Conservation (phyloP, 2,329 filamentous ascomycete species). For the Pseudogymnoascus sp. region DNA sequence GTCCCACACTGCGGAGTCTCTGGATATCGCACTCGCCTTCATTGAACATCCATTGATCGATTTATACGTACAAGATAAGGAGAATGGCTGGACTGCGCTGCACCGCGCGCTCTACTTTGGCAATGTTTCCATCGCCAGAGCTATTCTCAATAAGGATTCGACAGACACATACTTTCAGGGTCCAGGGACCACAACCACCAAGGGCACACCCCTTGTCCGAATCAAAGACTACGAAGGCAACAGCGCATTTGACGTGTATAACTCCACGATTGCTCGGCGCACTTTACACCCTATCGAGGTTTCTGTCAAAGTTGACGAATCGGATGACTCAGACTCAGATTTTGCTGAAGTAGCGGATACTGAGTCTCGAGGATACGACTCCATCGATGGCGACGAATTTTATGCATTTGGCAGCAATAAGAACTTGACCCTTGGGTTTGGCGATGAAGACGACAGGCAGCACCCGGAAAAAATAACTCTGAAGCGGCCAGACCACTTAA, state of each 20-base stretch:
- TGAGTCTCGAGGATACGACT: background rate
- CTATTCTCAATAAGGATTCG: conserved; percentile 71
- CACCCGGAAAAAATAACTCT: conserved; percentile 80
- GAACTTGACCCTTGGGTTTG: conserved; percentile 84
- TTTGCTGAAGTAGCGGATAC: conserved; percentile 39
- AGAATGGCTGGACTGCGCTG: conserved; percentile 93
- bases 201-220: conserved; percentile 70
- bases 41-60: conserved; percentile 79
- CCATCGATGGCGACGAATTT: conserved; percentile 68
- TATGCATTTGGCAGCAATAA: conserved; percentile 96
- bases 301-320: conserved; percentile 34
- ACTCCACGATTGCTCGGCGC: conserved; percentile 76
- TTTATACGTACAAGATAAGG: conserved; percentile 77
- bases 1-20: conserved; percentile 61
- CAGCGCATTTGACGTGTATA: conserved; percentile 89
- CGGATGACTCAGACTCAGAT: conserved; percentile 47
- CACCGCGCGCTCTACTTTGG: conserved; percentile 87
- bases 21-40: conserved; percentile 70
- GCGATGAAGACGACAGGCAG: conserved; percentile 92
- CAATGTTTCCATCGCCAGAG: conserved; percentile 77
- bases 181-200: conserved; percentile 50
- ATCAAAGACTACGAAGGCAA: conserved; percentile 94
- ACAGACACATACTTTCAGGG: conserved; percentile 53
- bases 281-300: conserved; percentile 42
- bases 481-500: conserved; percentile 68